Percentiles rank a stretch among this genome's conserved stretches.
Conservation (phyloP, 2,329 filamentous ascomycete genomes). For the Lomentospora prolificans region DNA sequence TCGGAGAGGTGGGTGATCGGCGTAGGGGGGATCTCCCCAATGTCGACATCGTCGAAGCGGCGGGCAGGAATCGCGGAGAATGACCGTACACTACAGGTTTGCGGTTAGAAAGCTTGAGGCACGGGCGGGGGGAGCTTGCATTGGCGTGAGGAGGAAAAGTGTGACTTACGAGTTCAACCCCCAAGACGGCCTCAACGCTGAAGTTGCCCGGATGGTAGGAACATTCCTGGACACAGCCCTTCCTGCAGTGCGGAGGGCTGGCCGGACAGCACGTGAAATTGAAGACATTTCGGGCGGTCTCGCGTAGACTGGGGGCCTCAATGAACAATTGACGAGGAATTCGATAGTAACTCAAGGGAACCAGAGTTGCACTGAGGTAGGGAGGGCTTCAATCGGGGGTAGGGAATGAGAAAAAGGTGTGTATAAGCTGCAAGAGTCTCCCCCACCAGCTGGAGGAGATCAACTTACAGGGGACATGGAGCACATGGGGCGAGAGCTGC, state of each 20-base stretch:
- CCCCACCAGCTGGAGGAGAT: background rate
- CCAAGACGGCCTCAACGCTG: background rate
- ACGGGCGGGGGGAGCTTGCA: background rate
- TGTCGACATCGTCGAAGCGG: constrained; percentile 44
- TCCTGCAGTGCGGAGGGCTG: constrained; percentile 6
- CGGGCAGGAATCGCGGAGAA: constrained; percentile 52
- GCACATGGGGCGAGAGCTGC: background rate
- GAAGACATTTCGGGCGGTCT: constrained; percentile 8
- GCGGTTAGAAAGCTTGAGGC: background rate
- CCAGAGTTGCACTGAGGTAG: background rate
- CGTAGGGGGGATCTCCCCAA: constrained; percentile 73
- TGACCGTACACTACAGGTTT: constrained; percentile 29
- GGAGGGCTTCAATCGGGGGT: background rate
- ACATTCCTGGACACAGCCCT: background rate
- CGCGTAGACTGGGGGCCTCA: background rate
- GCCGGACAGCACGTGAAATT: constrained; percentile 10
- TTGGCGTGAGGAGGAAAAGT: background rate
- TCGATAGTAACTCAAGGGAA: background rate
- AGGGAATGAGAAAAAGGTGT: background rate
- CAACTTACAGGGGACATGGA: background rate
- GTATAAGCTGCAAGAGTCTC: constrained; percentile 1
- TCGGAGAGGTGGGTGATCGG: constrained; percentile 91
- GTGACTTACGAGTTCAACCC: background rate
- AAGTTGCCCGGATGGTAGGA: background rate
- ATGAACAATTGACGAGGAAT: background rate